phyloP scores from a whole-genome alignment of 2,329 filamentous ascomycete species.

The Neophaeococcomyces mojaviensis region DNA sequence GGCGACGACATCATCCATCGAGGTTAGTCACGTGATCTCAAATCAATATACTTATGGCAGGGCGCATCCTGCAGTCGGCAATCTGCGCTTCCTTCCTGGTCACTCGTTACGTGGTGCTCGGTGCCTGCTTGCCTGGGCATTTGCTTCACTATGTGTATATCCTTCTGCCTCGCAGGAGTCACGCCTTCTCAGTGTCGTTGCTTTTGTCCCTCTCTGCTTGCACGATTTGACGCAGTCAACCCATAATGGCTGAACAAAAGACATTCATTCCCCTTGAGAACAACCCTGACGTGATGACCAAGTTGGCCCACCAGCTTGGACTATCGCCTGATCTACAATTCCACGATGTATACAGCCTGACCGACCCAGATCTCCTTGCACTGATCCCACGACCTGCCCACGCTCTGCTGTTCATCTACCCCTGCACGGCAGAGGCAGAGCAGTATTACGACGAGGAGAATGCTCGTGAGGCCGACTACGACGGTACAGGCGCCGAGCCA shows the following conservation, averaged over 20 bases:
- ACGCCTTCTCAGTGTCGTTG: not conserved
- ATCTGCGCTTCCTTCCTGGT: conserved; percentile 12
- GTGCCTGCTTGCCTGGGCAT: too few relatives aligned
- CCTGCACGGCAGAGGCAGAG: conserved; percentile 20
- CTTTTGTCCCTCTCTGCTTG: not conserved
- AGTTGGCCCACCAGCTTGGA: conserved; percentile 43
- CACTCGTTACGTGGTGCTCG: not conserved
- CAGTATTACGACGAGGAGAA: conserved; percentile 34
- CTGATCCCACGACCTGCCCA: conserved; percentile 47
- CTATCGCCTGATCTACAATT: conserved; percentile 42
- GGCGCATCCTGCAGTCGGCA: conserved; percentile 7
- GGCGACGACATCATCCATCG: too few relatives aligned
- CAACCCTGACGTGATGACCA: conserved; percentile 48
- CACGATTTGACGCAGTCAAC: not conserved
- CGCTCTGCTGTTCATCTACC: conserved; percentile 49
- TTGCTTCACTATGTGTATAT: too few relatives aligned
- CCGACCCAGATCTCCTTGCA: conserved; percentile 42
- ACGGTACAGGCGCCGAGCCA: conserved; percentile 43
- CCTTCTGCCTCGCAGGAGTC: not conserved
- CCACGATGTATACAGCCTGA: conserved; percentile 48
- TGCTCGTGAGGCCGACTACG: conserved; percentile 38
- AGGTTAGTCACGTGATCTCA: too few relatives aligned
- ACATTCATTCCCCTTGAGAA: conserved; percentile 35
- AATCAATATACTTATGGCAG: not conserved
- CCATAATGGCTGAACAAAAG: not conserved